These are phyloP conservation scores for Teunomyces stri DNA, from an alignment of 805 yeast species.

Conservation along the genomic window DNA sequence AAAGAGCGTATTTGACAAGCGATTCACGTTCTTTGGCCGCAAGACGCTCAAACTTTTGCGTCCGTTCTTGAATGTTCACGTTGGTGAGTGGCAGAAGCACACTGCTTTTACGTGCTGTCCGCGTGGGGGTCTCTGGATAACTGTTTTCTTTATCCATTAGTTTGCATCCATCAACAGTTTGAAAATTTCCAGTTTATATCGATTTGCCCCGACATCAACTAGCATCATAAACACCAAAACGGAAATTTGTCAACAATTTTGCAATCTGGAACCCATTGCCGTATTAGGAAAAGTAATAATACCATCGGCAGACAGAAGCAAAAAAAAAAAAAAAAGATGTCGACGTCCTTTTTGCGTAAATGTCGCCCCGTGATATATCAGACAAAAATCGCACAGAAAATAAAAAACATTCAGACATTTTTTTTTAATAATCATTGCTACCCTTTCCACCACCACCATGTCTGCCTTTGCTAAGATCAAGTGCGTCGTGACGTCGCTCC, in stretches of 20 bases:
- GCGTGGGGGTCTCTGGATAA: neutral
- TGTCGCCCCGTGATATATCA: neutral
- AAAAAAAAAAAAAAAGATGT: neutral
- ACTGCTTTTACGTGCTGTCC: neutral
- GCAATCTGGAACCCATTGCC: slow-evolving; percentile 2
- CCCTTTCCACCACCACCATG: slow-evolving; percentile 4
- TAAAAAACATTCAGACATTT: no score
- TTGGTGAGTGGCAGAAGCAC: neutral
- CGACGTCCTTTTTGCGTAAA: neutral
- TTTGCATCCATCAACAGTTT: neutral
- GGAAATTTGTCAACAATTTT: slow-evolving; percentile 4
- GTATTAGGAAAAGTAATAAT: slow-evolving; percentile 1
- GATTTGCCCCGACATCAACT: no score
- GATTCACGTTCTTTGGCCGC: slow-evolving; percentile 31
- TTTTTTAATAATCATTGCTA: no score
- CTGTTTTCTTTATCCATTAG: slow-evolving; percentile 1
- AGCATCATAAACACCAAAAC: neutral
- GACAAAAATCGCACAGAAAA: neutral
- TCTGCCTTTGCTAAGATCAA: slow-evolving; percentile 17
- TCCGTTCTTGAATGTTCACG: neutral
- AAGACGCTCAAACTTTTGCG: neutral
- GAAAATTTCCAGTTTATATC: no score
- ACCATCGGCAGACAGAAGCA: neutral
- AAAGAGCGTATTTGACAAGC: slow-evolving; percentile 46
- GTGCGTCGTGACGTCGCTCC: slow-evolving; percentile 20